These are phyloP conservation scores for Arthrobotrys iridis DNA, from an alignment of 2,329 filamentous ascomycete genomes.

Conservation along the genomic window DNA sequence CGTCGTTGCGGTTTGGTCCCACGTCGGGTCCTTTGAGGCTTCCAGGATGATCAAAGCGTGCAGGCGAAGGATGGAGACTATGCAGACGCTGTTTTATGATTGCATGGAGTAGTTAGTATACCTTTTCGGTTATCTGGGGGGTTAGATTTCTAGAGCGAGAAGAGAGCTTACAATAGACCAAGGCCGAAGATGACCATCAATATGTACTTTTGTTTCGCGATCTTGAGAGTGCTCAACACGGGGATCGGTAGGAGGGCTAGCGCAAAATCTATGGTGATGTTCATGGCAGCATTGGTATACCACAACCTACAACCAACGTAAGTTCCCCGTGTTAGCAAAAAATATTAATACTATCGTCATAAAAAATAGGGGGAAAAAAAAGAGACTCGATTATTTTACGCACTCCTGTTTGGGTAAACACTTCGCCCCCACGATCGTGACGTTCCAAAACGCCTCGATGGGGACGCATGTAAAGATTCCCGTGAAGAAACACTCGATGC, in stretches of 20 bases:
- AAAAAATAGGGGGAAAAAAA: too few species aligned
- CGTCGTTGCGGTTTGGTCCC: constrained; percentile 59
- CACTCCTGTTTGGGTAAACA: constrained; percentile 4
- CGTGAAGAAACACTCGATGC: constrained; percentile 15
- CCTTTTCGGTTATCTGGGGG: constrained; percentile 46
- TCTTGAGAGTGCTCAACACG: constrained; percentile 56
- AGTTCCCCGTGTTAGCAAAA: too few species aligned
- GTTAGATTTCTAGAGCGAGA: constrained; percentile 53
- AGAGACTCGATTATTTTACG: too few species aligned
- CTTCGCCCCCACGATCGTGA: not conserved
- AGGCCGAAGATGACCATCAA: constrained; percentile 59
- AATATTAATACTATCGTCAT: too few species aligned
- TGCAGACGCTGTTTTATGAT: constrained; percentile 57
- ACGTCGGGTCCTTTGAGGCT: constrained; percentile 59
- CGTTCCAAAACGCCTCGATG: constrained; percentile 15
- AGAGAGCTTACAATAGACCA: constrained; percentile 58
- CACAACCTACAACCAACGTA: too few species aligned
- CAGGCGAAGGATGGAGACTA: constrained; percentile 62
- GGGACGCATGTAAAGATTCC: constrained; percentile 15
- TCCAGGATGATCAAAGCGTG: constrained; percentile 59
- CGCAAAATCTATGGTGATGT: constrained; percentile 58
- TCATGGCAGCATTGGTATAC: constrained; percentile 56
- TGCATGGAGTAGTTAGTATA: too few species aligned
- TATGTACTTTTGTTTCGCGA: constrained; percentile 57
- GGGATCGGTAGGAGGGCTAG: constrained; percentile 58